Evolutionary conservation across 2,329 filamentous ascomycete genomes (phyloP), one percentile per base, ranked within the genome.

Genomic region (Colletotrichum filicis): DNA sequence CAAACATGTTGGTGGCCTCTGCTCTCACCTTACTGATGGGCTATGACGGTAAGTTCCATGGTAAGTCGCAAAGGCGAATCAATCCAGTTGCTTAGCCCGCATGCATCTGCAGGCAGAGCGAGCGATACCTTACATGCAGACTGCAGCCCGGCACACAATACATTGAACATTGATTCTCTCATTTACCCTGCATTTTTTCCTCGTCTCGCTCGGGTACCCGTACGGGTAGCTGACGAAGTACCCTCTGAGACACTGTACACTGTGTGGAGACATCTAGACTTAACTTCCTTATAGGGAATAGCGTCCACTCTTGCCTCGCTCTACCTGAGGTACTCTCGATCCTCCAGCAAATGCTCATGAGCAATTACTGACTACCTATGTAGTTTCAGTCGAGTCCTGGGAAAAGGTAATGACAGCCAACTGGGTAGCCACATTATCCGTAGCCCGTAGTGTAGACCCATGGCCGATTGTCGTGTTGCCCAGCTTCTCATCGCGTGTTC

Each of bases 171-270:
- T 60, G 49, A 65, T 56, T 67, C 46, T 24, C 62, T 56, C 52
- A 42, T 59, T 71, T 71, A 58, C 55, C 24, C 32, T 71, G 55
- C 62, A 55, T 66, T 71, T 55, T 57, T 56, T 35, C 46, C 56
- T 71, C 68, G 68, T 66, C 32, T 58, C 61, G 61, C 24, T 58
- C 61, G 61, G 42, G 68, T 66, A 56, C 32, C 58, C 53, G 32
- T 58, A 59, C 59, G 66, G 66, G 59, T 64, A 72, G 66, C 66
- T 66, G 70, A 72, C 56, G 42, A 69, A 32, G 70, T 72, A 69
- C 59, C 70, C 53, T 24, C 2, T 4, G 7, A 1, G 4, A n/a
- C 6, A 4, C 4, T 19, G 4, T 5, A 24, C 70, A 72, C 70
- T 69, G 70, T 72, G 70, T 53, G 70, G 70, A 3, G 22, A 16